Percentiles rank a stretch among this genome's conserved stretches.
phyloP scores from a whole-genome alignment of 2,329 filamentous ascomycete genomes.

The Botryotinia calthae region DNA sequence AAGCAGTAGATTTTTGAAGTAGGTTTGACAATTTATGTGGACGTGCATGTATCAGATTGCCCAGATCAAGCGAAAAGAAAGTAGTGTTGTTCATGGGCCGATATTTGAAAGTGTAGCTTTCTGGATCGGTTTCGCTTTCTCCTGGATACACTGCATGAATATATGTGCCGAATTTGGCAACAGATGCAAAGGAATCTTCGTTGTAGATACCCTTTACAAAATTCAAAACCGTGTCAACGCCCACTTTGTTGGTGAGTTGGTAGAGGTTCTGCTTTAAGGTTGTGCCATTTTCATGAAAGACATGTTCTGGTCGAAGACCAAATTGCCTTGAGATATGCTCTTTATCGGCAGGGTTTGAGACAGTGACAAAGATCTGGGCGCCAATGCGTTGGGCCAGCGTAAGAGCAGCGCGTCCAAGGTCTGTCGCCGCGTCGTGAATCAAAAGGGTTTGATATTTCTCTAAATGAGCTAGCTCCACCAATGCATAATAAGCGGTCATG shows the following conservation, averaged over 20 bases:
- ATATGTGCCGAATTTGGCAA: not conserved
- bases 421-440: constrained; percentile 39
- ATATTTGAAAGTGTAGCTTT: not conserved
- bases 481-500: constrained; percentile 32
- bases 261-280: not conserved
- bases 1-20: not conserved
- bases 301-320: not conserved
- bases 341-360: constrained; percentile 25
- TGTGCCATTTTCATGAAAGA: not conserved
- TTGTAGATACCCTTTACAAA: not conserved
- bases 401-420: constrained; percentile 40
- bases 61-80: not conserved
- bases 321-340: constrained; percentile 25
- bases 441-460: constrained; percentile 36
- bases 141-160: not conserved
- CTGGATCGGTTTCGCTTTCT: not conserved
- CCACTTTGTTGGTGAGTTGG: not conserved
- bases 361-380: constrained; percentile 36
- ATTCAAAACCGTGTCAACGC: not conserved
- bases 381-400: constrained; percentile 33
- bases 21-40: not conserved
- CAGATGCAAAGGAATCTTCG: not conserved
- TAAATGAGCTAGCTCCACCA: constrained; percentile 32
- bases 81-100: not conserved
- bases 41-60: not conserved